phyloP scores from a whole-genome alignment of 2,329 filamentous ascomycete genomes.

The Alternaria alternata region DNA sequence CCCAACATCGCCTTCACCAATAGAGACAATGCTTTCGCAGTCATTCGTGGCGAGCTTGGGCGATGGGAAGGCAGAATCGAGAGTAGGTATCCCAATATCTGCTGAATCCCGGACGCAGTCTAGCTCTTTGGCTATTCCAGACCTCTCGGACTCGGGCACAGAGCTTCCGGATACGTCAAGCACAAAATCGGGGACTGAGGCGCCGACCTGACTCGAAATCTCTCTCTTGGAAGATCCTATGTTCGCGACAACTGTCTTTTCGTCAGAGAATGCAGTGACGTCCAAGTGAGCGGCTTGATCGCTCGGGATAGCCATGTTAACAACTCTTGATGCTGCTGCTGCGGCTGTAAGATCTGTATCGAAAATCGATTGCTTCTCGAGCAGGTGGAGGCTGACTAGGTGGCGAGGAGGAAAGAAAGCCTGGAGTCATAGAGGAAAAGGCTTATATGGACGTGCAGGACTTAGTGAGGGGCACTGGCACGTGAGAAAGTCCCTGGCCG shows the following conservation, averaged over 20 bases:
- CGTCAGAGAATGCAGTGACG: too few species aligned
- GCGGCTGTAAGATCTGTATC: fast-evolving
- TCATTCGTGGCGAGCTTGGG: not conserved
- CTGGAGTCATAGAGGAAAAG: too few species aligned
- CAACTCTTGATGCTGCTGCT: not conserved
- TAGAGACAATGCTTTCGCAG: not conserved
- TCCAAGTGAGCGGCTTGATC: not conserved
- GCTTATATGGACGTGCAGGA: not conserved
- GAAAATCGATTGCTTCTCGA: not conserved
- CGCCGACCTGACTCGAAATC: not conserved
- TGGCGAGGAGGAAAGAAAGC: not conserved
- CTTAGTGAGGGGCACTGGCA: not conserved
- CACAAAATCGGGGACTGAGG: not conserved
- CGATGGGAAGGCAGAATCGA: not conserved
- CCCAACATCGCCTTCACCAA: not conserved
- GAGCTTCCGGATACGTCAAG: too few species aligned
- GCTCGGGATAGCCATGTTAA: not conserved
- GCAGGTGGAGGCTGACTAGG: not conserved
- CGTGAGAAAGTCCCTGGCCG: not conserved
- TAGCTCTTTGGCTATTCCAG: too few species aligned
- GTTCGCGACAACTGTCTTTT: fast-evolving
- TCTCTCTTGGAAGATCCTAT: not conserved
- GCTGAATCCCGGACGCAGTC: not conserved
- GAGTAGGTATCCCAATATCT: not conserved
- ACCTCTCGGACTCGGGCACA: not conserved